Evolutionary conservation across 371 early-diverging fungal species (phyloP), one percentile per base, ranked within the genome.

Genomic region (Rhizopus sp.): DNA sequence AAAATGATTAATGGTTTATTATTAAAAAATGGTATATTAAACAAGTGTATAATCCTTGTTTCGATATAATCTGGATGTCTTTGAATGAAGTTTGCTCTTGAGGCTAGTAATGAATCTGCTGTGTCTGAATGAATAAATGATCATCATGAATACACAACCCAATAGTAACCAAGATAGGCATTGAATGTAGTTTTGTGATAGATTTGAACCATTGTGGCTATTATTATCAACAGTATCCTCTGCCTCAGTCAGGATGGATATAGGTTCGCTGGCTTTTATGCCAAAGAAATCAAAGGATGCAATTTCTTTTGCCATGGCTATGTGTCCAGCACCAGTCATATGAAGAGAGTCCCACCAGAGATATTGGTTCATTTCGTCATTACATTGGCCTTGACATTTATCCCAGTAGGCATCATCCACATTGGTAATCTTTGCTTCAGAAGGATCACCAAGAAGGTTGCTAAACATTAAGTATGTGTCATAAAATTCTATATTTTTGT

Each of bases 351-450:
- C 78, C 69, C 72, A 78, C 78, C 78, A 78, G 39, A 78, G 57
- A 59, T 75, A 75, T 7, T 57, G 54, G 42, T 78, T 57, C 4
- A 75, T 48, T 8, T 62, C 30, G 38, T 75, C 64, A 2, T 31
- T 15, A 31, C 78, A 78, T 12, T 58, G 56, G 1, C 75, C 78
- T 42, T 72, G 73, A 57, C 78, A 78, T 15, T 17, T 59, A 5
- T 75, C 69, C 78, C 78, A 78, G 46, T 78, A 78, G n/a, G 78
- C 73, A 17, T 68, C 48, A 1, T 78, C 72, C 15, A 75, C 73
- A 50, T 78, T 55, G 16, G 65, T 53, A 7, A 78, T 64, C 3
- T 57, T 50, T 38, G 66, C 69, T 8, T 49, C 56, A 33, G 57
- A 53, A 6, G 75, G 72, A 60, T 78, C 68, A 3, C 66, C 73